Conservation (phyloP, 345 rosid species). For the Microthlaspi erraticum region DNA sequence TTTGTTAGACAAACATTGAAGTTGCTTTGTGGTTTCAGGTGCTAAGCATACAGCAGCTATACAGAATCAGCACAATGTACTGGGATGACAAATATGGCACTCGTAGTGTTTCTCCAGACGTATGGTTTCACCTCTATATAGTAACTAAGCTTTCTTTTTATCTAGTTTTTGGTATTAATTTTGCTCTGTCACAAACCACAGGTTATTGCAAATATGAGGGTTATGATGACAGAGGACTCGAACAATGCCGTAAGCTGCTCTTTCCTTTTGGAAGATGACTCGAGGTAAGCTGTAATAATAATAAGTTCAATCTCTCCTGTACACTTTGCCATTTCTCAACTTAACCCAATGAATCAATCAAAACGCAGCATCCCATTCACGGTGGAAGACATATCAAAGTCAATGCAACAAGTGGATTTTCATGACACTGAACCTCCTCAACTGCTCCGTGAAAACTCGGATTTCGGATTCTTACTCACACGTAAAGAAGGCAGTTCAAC, state of each 20-base stretch:
- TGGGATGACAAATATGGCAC: constrained; percentile 99
- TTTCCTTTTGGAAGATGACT: constrained; percentile 92
- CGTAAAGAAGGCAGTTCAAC: constrained; percentile 57
- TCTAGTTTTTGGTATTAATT: constrained; percentile 23
- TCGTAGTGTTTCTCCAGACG: constrained; percentile 93
- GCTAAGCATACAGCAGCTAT: constrained; percentile 94
- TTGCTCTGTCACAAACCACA: constrained; percentile 41
- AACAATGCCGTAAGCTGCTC: constrained; percentile 95
- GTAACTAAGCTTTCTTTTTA: not conserved
- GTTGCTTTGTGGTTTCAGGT: constrained; percentile 57
- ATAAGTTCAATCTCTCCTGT: not conserved
- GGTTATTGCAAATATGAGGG: constrained; percentile 95
- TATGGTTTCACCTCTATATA: constrained; percentile 52
- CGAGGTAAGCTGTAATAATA: constrained; percentile 60
- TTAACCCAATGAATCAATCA: constrained; percentile 24
- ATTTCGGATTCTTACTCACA: constrained; percentile 88
- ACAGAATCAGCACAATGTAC: constrained; percentile 98
- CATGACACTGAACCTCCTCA: constrained; percentile 87
- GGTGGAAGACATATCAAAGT: constrained; percentile 96
- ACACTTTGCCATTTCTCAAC: constrained; percentile 7
- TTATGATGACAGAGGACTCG: constrained; percentile 96
- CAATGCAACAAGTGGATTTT: constrained; percentile 87
- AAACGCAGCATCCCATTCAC: constrained; percentile 92
- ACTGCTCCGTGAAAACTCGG: constrained; percentile 84
- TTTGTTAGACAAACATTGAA: not conserved